phyloP scores from a whole-genome alignment of 768 basidiomycete genomes.

The Termitomyces sp. region DNA sequence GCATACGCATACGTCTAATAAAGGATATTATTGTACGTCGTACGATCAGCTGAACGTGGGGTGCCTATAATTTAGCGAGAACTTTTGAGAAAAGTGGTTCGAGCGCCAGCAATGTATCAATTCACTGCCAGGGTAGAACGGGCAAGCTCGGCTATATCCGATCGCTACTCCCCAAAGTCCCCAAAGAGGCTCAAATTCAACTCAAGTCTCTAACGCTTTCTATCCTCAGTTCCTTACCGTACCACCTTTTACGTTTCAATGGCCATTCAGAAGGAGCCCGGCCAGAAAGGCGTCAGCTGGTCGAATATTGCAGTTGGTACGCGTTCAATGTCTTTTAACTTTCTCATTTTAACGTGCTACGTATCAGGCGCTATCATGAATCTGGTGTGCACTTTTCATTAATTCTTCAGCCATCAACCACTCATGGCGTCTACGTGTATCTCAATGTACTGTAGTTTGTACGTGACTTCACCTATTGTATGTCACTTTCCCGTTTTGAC shows the following conservation, averaged over 20 bases:
- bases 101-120: background rate
- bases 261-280: conserved; percentile 83
- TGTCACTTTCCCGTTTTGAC: background rate
- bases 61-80: background rate
- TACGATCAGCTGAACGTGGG: background rate
- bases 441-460: conserved; percentile 37
- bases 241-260: conserved; percentile 31
- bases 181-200: conserved; percentile 16
- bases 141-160: conserved; percentile 25
- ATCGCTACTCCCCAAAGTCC: conserved; percentile 17
- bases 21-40: conserved; percentile 5
- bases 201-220: conserved; percentile 14
- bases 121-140: too few relatives aligned
- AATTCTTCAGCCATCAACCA: background rate
- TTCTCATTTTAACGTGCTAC: conserved; percentile 13
- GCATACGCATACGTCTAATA: conserved; percentile 5
- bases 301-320: conserved; percentile 92
- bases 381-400: conserved; percentile 57
- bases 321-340: conserved; percentile 22
- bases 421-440: background rate
- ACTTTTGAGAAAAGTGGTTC: conserved; percentile 9
- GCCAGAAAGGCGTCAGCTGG: conserved; percentile 89
- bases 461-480: conserved; percentile 22
- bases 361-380: conserved; percentile 91
- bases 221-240: conserved; percentile 15